Conservation (phyloP, 352 stramenopile species). For the Globisporangium carolinianum region DNA sequence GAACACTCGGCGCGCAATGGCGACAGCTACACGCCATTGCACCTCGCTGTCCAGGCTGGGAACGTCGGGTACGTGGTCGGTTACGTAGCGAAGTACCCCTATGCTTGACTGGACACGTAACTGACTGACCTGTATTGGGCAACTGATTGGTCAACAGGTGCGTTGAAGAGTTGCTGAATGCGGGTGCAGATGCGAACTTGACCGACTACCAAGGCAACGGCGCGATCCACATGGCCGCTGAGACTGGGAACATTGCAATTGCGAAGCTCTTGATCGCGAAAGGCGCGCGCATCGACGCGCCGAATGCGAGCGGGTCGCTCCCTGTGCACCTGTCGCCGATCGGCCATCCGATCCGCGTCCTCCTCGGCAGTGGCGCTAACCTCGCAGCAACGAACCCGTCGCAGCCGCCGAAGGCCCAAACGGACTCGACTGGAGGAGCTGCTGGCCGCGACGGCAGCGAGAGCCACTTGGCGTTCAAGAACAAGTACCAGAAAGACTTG, state of each 20-base stretch:
- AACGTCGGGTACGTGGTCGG: slow-evolving; percentile 43
- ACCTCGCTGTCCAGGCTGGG: slow-evolving; percentile 63
- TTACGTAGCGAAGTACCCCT: background rate
- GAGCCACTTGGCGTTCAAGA: slow-evolving; percentile 84
- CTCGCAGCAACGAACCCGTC: slow-evolving; percentile 65
- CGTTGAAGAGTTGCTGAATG: slow-evolving; percentile 65
- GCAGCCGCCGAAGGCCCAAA: slow-evolving; percentile 41
- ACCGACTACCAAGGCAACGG: slow-evolving; percentile 80
- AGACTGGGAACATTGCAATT: slow-evolving; percentile 71
- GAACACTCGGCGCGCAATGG: slow-evolving; percentile 61
- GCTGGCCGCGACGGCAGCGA: slow-evolving; percentile 45
- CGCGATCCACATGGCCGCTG: slow-evolving; percentile 76
- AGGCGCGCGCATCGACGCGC: slow-evolving; percentile 61
- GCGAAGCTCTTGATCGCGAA: slow-evolving; percentile 72
- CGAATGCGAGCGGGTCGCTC: slow-evolving; percentile 75
- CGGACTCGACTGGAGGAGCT: slow-evolving; percentile 7
- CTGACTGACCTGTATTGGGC: no score
- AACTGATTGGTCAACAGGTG: slow-evolving; percentile 22
- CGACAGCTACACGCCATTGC: slow-evolving; percentile 77
- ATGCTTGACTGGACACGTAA: no score
- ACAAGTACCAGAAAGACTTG: slow-evolving; percentile 86
- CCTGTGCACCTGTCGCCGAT: slow-evolving; percentile 83
- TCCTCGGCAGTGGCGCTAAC: slow-evolving; percentile 66
- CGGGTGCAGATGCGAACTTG: slow-evolving; percentile 66
- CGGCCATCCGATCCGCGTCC: slow-evolving; percentile 75